These are phyloP conservation scores for Adiantum capillusveneris DNA, from an alignment of 75 land plant genomes.

Conservation along the genomic window DNA sequence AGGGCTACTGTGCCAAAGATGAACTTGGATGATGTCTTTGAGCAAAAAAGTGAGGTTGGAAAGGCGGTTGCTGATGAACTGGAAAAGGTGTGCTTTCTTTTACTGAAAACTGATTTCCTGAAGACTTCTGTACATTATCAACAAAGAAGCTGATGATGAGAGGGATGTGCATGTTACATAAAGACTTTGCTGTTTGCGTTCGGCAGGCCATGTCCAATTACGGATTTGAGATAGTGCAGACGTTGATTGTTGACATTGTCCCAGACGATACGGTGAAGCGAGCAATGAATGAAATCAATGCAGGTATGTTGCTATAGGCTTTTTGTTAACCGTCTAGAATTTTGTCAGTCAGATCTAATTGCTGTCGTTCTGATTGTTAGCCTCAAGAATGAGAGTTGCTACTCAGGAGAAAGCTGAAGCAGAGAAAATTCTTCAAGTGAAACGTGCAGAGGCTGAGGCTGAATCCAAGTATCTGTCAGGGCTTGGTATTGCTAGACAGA, in stretches of 20 bases:
- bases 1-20: conserved; percentile 59
- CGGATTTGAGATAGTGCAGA: conserved; percentile 29
- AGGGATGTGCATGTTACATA: too few relatives aligned
- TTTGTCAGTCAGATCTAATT: neutral
- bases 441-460: conserved; percentile 92
- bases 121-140: too few relatives aligned
- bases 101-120: too few relatives aligned
- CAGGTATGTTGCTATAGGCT: too few relatives aligned
- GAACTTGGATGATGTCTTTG: conserved; percentile 58
- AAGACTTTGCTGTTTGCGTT: too few relatives aligned
- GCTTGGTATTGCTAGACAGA: conserved; percentile 79
- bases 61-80: conserved; percentile 63
- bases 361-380: conserved; percentile 17
- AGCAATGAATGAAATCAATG: conserved; percentile 35
- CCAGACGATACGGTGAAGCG: conserved; percentile 24
- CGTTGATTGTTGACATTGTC: conserved; percentile 38
- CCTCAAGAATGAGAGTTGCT: conserved; percentile 64
- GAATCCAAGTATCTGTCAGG: conserved; percentile 87
- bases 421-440: conserved; percentile 86
- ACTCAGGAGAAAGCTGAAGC: conserved; percentile 87
- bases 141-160: too few relatives aligned
- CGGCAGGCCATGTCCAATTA: conserved; percentile 30
- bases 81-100: conserved; percentile 41
- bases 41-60: conserved; percentile 77
- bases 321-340: too few relatives aligned